phyloP scores from a whole-genome alignment of 2,329 filamentous ascomycete species.

The Trichophyton verrucosum region DNA sequence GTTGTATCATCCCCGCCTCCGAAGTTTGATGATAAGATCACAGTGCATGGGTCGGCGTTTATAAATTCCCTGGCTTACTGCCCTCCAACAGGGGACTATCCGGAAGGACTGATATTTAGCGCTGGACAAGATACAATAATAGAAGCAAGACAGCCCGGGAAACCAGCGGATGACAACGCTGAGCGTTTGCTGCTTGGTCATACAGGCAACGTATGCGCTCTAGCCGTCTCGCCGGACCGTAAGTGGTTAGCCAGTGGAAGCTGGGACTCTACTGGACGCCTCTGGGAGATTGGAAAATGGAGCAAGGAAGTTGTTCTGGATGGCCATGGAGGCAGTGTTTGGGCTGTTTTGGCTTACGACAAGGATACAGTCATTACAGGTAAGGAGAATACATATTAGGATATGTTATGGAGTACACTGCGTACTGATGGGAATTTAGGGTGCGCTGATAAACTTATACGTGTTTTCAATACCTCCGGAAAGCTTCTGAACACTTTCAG shows the following conservation, averaged over 20 bases:
- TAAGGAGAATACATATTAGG: slow-evolving; percentile 17
- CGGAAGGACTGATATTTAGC: slow-evolving; percentile 72
- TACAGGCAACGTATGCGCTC: slow-evolving; percentile 70
- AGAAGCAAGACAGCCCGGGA: slow-evolving; percentile 65
- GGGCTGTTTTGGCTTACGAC: slow-evolving; percentile 80
- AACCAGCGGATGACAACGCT: slow-evolving; percentile 59
- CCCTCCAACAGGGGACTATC: slow-evolving; percentile 53
- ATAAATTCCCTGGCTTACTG: slow-evolving; percentile 75
- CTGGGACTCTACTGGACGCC: slow-evolving; percentile 78
- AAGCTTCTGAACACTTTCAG: slow-evolving; percentile 53
- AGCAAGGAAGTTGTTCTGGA: slow-evolving; percentile 58
- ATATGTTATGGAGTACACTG: not conserved
- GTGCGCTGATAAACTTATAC: slow-evolving; percentile 79
- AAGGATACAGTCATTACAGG: slow-evolving; percentile 66
- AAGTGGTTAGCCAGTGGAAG: slow-evolving; percentile 75
- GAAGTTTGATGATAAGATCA: slow-evolving; percentile 62
- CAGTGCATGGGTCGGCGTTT: slow-evolving; percentile 69
- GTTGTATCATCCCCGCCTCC: slow-evolving; percentile 54
- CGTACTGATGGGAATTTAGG: slow-evolving; percentile 31
- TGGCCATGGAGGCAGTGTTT: slow-evolving; percentile 72
- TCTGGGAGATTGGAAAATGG: slow-evolving; percentile 83
- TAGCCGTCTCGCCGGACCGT: slow-evolving; percentile 64
- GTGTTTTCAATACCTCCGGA: slow-evolving; percentile 59
- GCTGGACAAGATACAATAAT: slow-evolving; percentile 88
- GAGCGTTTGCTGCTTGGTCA: slow-evolving; percentile 81